These are phyloP conservation scores for Parastagonospora avenae DNA, from an alignment of 2,329 filamentous ascomycete species.

Conservation along the genomic window DNA sequence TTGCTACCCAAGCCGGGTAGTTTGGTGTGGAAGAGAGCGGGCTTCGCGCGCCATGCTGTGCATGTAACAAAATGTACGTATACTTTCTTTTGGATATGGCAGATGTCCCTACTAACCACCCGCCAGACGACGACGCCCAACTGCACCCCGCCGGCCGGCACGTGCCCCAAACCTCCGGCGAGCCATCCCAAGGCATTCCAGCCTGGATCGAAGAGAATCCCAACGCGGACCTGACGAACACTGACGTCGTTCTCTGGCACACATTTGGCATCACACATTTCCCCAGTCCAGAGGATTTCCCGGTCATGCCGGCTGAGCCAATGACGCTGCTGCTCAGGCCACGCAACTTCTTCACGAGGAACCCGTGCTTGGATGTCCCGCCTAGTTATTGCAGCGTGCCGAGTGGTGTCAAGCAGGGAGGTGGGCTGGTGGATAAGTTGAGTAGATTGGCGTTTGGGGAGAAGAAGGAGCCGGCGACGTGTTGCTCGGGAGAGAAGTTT, in stretches of 20 bases:
- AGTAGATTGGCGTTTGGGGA: slow-evolving; percentile 56
- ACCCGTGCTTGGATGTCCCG: slow-evolving; percentile 80
- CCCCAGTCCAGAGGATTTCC: slow-evolving; percentile 87
- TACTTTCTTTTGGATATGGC: not conserved
- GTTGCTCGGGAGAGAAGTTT: slow-evolving; percentile 25
- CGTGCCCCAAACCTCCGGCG: slow-evolving; percentile 84
- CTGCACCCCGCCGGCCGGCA: slow-evolving; percentile 86
- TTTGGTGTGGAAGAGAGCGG: slow-evolving; percentile 87
- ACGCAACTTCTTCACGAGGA: slow-evolving; percentile 80
- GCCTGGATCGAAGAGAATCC: slow-evolving; percentile 76
- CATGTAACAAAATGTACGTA: slow-evolving; percentile 85
- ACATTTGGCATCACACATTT: slow-evolving; percentile 92
- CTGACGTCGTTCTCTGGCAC: slow-evolving; percentile 89
- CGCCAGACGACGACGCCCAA: slow-evolving; percentile 74
- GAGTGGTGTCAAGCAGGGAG: slow-evolving; percentile 65
- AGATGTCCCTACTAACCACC: slow-evolving; percentile 14
- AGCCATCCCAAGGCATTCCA: slow-evolving; percentile 73
- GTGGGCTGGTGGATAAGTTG: slow-evolving; percentile 55
- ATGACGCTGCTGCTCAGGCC: slow-evolving; percentile 81
- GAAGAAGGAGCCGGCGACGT: slow-evolving; percentile 25
- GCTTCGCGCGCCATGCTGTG: slow-evolving; percentile 84
- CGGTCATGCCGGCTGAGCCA: slow-evolving; percentile 82
- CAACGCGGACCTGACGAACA: slow-evolving; percentile 72
- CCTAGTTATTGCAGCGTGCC: slow-evolving; percentile 76
- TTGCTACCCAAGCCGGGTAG: slow-evolving; percentile 81